Evolutionary conservation across 495 filamentous ascomycete species (phyloP).

Genomic region (Talaromyces nanjingensis): DNA sequence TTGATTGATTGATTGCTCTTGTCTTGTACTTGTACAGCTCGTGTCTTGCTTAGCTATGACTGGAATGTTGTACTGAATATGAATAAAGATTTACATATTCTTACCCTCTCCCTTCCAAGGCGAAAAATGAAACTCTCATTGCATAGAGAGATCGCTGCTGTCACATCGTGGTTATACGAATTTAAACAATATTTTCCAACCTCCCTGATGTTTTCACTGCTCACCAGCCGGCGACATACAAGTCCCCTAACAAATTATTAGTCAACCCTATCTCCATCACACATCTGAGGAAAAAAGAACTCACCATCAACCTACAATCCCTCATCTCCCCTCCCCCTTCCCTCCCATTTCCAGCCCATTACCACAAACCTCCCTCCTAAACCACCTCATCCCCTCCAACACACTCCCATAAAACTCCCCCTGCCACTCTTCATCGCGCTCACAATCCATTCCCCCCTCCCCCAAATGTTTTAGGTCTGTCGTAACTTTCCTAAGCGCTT

Average conservation of each 20-base stretch:
- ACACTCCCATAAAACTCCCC: constrained; percentile 7
- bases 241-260: neutral
- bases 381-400: constrained; percentile 3
- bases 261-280: neutral
- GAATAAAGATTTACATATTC: neutral
- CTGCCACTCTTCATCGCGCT: constrained; percentile 5
- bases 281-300: neutral
- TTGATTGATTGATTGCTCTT: neutral
- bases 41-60: neutral
- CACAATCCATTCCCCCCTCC: constrained; percentile 6
- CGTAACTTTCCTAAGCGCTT: constrained; percentile 2
- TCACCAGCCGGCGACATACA: constrained; percentile 5
- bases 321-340: neutral
- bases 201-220: too few species aligned
- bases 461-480: constrained; percentile 3
- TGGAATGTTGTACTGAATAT: neutral
- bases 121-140: too few species aligned
- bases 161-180: too few species aligned
- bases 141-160: too few species aligned
- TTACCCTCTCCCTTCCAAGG: too few species aligned
- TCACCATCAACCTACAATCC: constrained; percentile 7
- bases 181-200: too few species aligned
- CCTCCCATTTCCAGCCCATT: neutral
- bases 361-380: neutral
- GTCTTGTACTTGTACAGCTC: neutral